Evolutionary conservation across 495 filamentous ascomycete species (phyloP).

Genomic region (Penicillium diatomitis): DNA sequence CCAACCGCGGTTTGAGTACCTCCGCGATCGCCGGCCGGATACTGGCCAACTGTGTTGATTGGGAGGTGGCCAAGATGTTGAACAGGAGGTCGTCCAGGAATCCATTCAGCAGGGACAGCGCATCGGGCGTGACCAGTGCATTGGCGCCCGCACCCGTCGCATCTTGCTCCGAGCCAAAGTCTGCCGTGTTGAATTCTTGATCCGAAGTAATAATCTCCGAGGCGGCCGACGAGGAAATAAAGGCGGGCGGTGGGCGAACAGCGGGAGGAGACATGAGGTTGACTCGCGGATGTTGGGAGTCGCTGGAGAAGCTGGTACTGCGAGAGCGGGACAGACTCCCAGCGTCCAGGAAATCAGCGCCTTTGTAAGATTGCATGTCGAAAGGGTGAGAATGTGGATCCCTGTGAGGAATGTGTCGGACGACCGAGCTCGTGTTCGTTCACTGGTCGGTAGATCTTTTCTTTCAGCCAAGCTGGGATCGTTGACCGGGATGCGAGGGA

Average conservation of each 20-base stretch:
- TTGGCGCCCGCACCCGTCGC: constrained; percentile 44
- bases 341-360: constrained; percentile 27
- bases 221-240: constrained; percentile 82
- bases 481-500: neutral
- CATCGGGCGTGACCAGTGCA: constrained; percentile 65
- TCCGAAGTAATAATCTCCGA: constrained; percentile 87
- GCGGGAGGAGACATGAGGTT: constrained; percentile 53
- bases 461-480: constrained; percentile 7
- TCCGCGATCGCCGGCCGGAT: constrained; percentile 80
- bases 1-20: constrained; percentile 79
- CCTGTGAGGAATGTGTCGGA: neutral
- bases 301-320: constrained; percentile 38
- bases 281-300: constrained; percentile 31
- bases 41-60: constrained; percentile 68
- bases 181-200: constrained; percentile 62
- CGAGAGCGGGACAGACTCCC: constrained; percentile 31
- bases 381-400: constrained; percentile 1
- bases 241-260: constrained; percentile 73
- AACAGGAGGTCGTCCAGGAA: constrained; percentile 93
- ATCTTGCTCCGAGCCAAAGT: constrained; percentile 55
- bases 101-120: constrained; percentile 74
- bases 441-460: neutral
- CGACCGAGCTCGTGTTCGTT: neutral
- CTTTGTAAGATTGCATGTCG: constrained; percentile 27
- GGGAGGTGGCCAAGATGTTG: constrained; percentile 70